phyloP scores from a whole-genome alignment of 2,329 filamentous ascomycete genomes.

The Canariomyces notabilis region DNA sequence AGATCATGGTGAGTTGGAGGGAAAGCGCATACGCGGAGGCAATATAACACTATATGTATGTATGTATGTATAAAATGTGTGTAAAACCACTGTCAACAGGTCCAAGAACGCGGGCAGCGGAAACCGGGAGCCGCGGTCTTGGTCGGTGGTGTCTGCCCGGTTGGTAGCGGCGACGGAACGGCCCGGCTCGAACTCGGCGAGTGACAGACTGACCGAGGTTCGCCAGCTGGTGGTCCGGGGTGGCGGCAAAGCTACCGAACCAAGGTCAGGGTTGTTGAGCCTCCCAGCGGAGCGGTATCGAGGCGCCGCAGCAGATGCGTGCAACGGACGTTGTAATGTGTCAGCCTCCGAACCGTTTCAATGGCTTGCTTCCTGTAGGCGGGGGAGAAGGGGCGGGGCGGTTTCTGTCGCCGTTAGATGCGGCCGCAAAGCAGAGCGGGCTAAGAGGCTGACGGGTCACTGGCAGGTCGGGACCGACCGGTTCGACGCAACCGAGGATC shows the following conservation, averaged over 20 bases:
- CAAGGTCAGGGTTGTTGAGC: too few species aligned
- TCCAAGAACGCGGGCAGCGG: too few species aligned
- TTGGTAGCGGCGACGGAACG: neutral
- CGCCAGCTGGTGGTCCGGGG: neutral
- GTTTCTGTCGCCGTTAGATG: neutral
- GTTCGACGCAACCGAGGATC: neutral
- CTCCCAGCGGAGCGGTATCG: neutral
- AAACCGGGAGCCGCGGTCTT: too few species aligned
- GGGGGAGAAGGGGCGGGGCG: too few species aligned
- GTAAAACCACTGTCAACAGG: too few species aligned
- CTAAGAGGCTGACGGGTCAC: neutral
- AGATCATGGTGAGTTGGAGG: constrained; percentile 14
- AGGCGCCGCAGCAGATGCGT: neutral
- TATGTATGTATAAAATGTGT: too few species aligned
- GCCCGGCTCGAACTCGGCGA: neutral
- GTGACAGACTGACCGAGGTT: neutral
- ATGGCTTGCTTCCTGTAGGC: neutral
- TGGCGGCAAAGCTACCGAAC: neutral
- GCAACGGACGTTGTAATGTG: neutral
- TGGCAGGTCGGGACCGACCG: neutral
- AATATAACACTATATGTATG: too few species aligned
- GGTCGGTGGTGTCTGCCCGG: too few species aligned
- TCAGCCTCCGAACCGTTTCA: neutral
- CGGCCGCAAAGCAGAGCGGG: neutral
- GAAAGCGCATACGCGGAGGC: neutral